Evolutionary conservation across 345 rosid species (phyloP).

Genomic region (Geranium rotundifolium): DNA sequence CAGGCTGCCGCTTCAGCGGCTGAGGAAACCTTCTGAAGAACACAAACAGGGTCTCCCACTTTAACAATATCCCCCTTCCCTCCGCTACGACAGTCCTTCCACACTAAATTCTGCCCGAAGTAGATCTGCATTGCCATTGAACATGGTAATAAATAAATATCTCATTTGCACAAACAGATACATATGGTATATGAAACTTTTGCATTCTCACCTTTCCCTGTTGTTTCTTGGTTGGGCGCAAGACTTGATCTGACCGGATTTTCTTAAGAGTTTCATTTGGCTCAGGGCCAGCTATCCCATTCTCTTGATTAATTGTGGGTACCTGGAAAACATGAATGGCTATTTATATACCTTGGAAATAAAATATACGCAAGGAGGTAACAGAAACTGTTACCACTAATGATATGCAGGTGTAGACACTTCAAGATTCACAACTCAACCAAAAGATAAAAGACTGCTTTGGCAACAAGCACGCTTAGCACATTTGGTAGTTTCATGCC

Average conservation of each 20-base stretch:
- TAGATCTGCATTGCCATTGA: conserved; percentile 37
- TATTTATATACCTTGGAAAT: too few species aligned
- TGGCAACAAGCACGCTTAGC: too few species aligned
- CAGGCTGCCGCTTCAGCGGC: conserved; percentile 68
- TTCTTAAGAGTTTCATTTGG: conserved; percentile 53
- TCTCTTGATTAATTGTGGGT: conserved; percentile 63
- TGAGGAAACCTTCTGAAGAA: conserved; percentile 40
- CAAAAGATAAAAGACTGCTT: too few species aligned
- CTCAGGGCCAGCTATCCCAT: conserved; percentile 47
- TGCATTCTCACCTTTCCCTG: conserved; percentile 52
- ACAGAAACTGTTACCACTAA: too few species aligned
- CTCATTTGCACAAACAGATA: background rate
- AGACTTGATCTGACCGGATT: conserved; percentile 47
- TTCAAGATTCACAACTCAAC: too few species aligned
- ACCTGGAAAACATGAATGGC: conserved; percentile 23
- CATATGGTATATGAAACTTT: too few species aligned
- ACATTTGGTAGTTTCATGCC: too few species aligned
- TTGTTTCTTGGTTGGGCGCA: conserved; percentile 55
- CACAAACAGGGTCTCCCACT: conserved; percentile 60
- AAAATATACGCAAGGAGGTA: too few species aligned
- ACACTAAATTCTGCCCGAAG: conserved; percentile 78
- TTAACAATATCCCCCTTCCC: conserved; percentile 37
- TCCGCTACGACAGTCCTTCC: conserved; percentile 29
- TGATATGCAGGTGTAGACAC: too few species aligned
- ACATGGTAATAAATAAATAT: too few species aligned